A percentile compares a stretch with the other conserved stretches of the same genome.
Evolutionary conservation across 1,139 yeast genomes (phyloP).

Genomic region (Blastobotrys niveus): DNA sequence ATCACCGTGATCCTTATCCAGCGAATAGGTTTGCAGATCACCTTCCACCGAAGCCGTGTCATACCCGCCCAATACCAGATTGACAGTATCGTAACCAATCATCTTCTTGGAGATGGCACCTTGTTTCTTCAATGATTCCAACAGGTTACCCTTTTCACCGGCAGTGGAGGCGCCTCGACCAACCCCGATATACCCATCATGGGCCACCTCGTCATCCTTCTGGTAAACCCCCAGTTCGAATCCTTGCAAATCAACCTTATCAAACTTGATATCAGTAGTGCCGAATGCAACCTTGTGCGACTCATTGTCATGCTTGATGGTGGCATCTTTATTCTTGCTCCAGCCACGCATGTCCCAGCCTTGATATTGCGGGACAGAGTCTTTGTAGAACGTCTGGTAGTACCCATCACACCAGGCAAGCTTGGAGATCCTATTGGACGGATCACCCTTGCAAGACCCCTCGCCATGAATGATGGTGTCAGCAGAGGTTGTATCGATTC

Average conservation of each 20-base stretch:
- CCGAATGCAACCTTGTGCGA: background rate
- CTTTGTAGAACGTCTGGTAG: no score
- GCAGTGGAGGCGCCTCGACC: background rate
- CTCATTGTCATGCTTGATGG: background rate
- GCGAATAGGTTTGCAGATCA: background rate
- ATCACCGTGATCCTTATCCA: no score
- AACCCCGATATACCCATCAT: background rate
- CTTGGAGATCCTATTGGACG: no score
- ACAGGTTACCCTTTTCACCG: background rate
- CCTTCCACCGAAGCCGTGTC: background rate
- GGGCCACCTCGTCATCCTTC: background rate
- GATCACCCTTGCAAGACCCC: no score
- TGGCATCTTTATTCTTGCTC: no score
- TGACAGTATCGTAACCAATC: background rate
- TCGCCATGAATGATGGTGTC: no score
- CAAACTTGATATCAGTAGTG: background rate
- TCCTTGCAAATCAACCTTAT: background rate
- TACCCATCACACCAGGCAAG: no score
- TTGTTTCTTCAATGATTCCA: background rate
- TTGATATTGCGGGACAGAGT: no score
- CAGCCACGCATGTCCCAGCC: no score
- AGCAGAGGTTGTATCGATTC: no score
- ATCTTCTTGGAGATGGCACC: background rate
- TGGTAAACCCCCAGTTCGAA: background rate
- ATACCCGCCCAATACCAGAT: background rate